phyloP scores from a whole-genome alignment of 2,329 filamentous ascomycete species.

The Lithohypha guttulata region DNA sequence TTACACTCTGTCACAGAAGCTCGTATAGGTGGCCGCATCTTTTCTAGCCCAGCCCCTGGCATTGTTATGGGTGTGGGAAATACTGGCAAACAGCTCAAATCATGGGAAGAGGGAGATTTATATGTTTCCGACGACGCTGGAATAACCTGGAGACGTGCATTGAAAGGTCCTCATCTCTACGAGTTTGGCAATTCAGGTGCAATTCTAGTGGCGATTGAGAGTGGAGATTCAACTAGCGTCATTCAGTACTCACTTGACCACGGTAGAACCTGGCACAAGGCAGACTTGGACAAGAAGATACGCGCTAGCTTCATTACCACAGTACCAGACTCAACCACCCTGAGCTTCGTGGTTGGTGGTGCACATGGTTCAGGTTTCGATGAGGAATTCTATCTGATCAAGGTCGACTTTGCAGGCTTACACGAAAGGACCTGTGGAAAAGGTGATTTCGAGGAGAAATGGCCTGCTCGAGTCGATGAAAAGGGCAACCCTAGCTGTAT shows the following conservation, averaged over 20 bases:
- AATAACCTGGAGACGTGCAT: slow-evolving; percentile 62
- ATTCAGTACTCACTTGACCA: slow-evolving; percentile 79
- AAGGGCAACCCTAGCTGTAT: slow-evolving; percentile 75
- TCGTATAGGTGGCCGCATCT: slow-evolving; percentile 72
- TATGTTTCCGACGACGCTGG: slow-evolving; percentile 90
- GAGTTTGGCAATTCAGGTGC: slow-evolving; percentile 92
- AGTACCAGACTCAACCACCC: slow-evolving; percentile 80
- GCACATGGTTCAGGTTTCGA: slow-evolving; percentile 42
- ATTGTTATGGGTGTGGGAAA: slow-evolving; percentile 93
- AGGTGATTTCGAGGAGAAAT: slow-evolving; percentile 65
- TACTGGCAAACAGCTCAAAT: slow-evolving; percentile 60
- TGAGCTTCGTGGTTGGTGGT: slow-evolving; percentile 77
- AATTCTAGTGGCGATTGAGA: slow-evolving; percentile 70
- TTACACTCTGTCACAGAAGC: slow-evolving; percentile 86
- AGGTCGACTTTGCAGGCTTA: slow-evolving; percentile 73
- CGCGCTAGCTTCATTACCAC: slow-evolving; percentile 68
- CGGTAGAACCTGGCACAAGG: slow-evolving; percentile 68
- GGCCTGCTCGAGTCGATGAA: slow-evolving; percentile 72
- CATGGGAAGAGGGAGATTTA: slow-evolving; percentile 63
- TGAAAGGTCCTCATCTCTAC: slow-evolving; percentile 81
- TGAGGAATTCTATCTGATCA: slow-evolving; percentile 52
- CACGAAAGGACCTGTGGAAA: slow-evolving; percentile 69
- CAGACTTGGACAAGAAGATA: slow-evolving; percentile 59
- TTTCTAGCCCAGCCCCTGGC: slow-evolving; percentile 86
- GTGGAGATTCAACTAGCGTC: slow-evolving; percentile 51